Percentiles rank a stretch among this genome's conserved stretches.
These are phyloP conservation scores for Neocucurbitaria cava DNA, from an alignment of 2,329 filamentous ascomycete species.

Conservation along the genomic window DNA sequence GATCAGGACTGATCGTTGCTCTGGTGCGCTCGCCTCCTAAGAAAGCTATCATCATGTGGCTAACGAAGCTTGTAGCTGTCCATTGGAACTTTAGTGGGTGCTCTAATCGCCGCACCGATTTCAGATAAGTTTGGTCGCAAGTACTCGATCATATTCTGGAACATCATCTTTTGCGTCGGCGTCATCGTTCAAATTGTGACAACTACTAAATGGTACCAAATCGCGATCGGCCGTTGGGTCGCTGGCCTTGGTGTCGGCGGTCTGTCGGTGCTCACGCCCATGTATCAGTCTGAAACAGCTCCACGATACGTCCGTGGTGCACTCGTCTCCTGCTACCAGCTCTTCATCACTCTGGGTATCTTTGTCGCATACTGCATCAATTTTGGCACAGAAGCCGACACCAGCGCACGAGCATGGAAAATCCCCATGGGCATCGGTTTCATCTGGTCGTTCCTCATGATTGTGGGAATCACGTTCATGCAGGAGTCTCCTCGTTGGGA, in stretches of 20 bases:
- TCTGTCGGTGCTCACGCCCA: conserved; percentile 62
- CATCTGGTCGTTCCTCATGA: conserved; percentile 63
- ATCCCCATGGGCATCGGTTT: conserved; percentile 68
- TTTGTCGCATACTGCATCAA: conserved; percentile 61
- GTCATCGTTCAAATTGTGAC: conserved; percentile 72
- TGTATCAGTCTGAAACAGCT: conserved; percentile 73
- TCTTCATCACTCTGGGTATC: conserved; percentile 74
- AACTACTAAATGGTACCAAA: conserved; percentile 64
- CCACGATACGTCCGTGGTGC: conserved; percentile 70
- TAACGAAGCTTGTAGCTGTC: conserved; percentile 57
- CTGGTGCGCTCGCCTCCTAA: conserved; percentile 26
- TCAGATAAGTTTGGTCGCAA: conserved; percentile 69
- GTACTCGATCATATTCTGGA: conserved; percentile 67
- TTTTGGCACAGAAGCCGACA: conserved; percentile 63
- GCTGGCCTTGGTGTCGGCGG: conserved; percentile 71
- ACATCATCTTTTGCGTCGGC: conserved; percentile 69
- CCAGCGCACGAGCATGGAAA: conserved; percentile 64
- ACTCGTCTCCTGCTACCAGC: conserved; percentile 69
- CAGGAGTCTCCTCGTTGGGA: conserved; percentile 65
- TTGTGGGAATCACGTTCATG: conserved; percentile 61
- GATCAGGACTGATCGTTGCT: conserved; percentile 45
- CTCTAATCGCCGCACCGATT: conserved; percentile 64
- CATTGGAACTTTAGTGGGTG: conserved; percentile 77
- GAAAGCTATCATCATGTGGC: neutral
- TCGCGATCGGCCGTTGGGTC: conserved; percentile 69